These are phyloP conservation scores for Nicotiana tabacum DNA, from an alignment of 257 asterid genomes.

Conservation along the genomic window DNA sequence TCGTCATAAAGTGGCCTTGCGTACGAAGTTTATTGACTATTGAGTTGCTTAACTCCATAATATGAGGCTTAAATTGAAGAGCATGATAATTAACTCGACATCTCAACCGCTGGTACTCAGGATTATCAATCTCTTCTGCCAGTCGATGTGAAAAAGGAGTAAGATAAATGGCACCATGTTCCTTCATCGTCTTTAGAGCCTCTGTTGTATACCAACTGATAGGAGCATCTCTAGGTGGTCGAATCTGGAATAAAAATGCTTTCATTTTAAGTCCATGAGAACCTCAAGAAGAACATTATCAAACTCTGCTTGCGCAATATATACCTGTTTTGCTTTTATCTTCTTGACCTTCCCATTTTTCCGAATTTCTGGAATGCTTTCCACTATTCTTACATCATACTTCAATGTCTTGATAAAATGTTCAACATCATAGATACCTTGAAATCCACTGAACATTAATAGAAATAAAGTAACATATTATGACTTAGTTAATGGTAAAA, in stretches of 20 bases:
- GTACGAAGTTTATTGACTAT: constrained; percentile 80
- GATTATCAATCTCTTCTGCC: constrained; percentile 87
- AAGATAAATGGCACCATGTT: constrained; percentile 93
- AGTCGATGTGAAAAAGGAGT: constrained; percentile 96
- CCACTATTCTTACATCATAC: constrained; percentile 83
- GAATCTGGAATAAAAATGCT: constrained; percentile 44
- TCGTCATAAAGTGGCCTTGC: constrained; percentile 94
- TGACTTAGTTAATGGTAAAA: neutral
- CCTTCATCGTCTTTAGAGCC: constrained; percentile 83
- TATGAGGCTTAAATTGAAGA: constrained; percentile 80
- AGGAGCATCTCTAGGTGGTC: constrained; percentile 97
- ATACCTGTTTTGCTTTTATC: constrained; percentile 81
- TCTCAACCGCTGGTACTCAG: constrained; percentile 91
- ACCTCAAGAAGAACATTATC: constrained; percentile 8
- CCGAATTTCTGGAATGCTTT: constrained; percentile 73
- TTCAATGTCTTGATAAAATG: constrained; percentile 83
- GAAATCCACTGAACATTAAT: constrained; percentile 65
- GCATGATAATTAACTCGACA: constrained; percentile 98
- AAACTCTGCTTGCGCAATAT: constrained; percentile 13
- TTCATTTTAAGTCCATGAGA: constrained; percentile 14
- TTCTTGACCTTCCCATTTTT: constrained; percentile 87
- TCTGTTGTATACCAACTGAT: constrained; percentile 81
- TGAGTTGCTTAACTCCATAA: constrained; percentile 81
- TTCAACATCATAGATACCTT: constrained; percentile 87
- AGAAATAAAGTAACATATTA: constrained; percentile 13